Conservation (phyloP, 2,329 filamentous ascomycete genomes). For the Neocucurbitaria cava region DNA sequence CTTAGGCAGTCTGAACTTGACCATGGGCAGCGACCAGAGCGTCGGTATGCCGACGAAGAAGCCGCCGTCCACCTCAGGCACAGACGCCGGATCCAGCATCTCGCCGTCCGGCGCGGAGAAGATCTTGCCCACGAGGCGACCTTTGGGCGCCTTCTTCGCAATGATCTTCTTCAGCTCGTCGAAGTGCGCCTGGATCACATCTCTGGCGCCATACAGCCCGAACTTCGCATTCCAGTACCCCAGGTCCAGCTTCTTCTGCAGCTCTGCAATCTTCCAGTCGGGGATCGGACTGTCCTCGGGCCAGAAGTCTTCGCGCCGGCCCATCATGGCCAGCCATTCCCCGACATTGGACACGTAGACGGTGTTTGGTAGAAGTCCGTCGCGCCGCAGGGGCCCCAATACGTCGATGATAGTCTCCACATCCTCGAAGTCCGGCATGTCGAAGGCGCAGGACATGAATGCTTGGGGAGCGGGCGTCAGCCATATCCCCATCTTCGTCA, state of each 20-base stretch:
- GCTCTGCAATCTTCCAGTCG: conserved; percentile 54
- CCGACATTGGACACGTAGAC: conserved; percentile 56
- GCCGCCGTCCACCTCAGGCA: conserved; percentile 39
- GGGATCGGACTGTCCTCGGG: conserved; percentile 54
- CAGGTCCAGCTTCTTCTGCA: conserved; percentile 51
- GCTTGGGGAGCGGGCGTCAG: conserved; percentile 50
- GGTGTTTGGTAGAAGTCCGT: conserved; percentile 52
- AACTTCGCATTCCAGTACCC: conserved; percentile 57
- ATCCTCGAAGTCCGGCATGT: conserved; percentile 56
- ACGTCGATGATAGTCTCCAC: conserved; percentile 55
- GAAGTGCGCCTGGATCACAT: conserved; percentile 55
- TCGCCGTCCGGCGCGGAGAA: conserved; percentile 50
- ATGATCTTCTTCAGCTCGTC: conserved; percentile 50
- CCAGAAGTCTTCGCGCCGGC: conserved; percentile 55
- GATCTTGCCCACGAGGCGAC: conserved; percentile 47
- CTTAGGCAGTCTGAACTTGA: conserved; percentile 41
- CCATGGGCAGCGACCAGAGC: conserved; percentile 42
- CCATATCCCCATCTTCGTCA: conserved; percentile 51
- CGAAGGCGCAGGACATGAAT: conserved; percentile 57
- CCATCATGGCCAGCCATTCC: conserved; percentile 56
- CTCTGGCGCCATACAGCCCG: conserved; percentile 53
- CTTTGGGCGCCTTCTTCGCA: conserved; percentile 46
- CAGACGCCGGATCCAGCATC: conserved; percentile 48
- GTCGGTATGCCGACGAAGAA: conserved; percentile 42
- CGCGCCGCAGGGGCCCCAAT: conserved; percentile 54